Conservation (phyloP, 108 stramenopile species). For the Aurantiochytrium sp. region DNA sequence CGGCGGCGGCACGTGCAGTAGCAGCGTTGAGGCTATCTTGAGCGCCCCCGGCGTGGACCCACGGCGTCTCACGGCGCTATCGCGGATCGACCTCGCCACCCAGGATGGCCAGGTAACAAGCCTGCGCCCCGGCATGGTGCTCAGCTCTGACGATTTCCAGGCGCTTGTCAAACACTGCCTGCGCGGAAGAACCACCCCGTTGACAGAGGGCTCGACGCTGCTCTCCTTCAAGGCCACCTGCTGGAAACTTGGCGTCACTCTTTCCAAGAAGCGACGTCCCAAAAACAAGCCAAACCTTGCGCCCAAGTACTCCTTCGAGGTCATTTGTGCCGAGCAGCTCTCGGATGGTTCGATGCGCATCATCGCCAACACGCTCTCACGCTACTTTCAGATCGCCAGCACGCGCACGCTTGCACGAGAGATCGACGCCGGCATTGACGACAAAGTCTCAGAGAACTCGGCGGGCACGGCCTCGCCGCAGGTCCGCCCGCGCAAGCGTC, state of each 20-base stretch:
- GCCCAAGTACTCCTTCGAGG: not conserved
- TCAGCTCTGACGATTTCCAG: not conserved
- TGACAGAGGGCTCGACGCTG: not conserved
- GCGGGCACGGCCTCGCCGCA: too few species aligned
- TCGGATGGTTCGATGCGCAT: not conserved
- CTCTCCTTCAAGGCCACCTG: conserved; percentile 9
- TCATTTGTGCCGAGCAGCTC: not conserved
- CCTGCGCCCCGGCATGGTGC: not conserved
- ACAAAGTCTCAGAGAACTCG: too few species aligned
- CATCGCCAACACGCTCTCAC: not conserved
- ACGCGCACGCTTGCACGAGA: conserved; percentile 23
- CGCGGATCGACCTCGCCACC: not conserved
- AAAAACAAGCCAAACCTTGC: conserved; percentile 20
- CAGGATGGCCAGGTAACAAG: not conserved
- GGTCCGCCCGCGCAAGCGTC: not conserved
- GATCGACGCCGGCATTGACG: not conserved
- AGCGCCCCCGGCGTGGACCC: not conserved
- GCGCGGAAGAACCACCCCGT: not conserved
- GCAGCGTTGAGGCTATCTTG: not conserved
- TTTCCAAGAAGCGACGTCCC: conserved; percentile 12
- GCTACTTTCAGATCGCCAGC: not conserved
- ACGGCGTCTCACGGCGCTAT: not conserved
- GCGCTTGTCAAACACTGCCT: not conserved
- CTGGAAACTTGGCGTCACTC: not conserved
- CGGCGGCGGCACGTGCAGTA: not conserved